Percentiles rank a stretch among this genome's conserved stretches.
Evolutionary conservation across 331 rosid species (phyloP).

Genomic region (Quercus lobata): DNA sequence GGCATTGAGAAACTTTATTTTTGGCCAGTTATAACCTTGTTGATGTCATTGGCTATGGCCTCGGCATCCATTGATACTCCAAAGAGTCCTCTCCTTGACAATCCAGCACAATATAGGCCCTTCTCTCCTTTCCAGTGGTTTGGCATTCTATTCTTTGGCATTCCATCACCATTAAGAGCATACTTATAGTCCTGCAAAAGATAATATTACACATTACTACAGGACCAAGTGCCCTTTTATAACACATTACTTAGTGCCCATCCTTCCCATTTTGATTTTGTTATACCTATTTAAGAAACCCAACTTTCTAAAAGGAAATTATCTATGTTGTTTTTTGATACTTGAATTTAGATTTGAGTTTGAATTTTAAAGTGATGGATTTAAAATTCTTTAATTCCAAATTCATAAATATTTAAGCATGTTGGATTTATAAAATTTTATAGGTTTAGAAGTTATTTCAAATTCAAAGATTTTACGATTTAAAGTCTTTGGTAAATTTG

Average conservation of each 20-base stretch:
- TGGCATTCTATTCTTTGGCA: constrained; percentile 40
- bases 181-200: constrained; percentile 23
- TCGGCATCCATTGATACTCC: constrained; percentile 41
- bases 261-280: neutral
- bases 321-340: too few relatives aligned
- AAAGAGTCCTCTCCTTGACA: constrained; percentile 32
- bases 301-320: too few relatives aligned
- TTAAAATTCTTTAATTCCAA: too few relatives aligned
- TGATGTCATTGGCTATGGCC: constrained; percentile 29
- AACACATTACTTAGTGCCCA: neutral
- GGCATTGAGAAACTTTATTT: neutral
- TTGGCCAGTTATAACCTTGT: neutral
- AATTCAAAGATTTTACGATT: too few relatives aligned
- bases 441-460: too few relatives aligned
- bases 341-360: too few relatives aligned
- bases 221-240: neutral
- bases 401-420: too few relatives aligned
- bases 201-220: neutral
- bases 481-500: too few relatives aligned
- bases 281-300: too few relatives aligned
- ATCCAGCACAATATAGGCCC: constrained; percentile 42
- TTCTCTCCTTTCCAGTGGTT: constrained; percentile 48
- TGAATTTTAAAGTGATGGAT: too few relatives aligned
- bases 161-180: constrained; percentile 33
- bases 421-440: too few relatives aligned